Conservation (phyloP, 176 grass and related monocot genomes). For the Eragrostis nindensis region DNA sequence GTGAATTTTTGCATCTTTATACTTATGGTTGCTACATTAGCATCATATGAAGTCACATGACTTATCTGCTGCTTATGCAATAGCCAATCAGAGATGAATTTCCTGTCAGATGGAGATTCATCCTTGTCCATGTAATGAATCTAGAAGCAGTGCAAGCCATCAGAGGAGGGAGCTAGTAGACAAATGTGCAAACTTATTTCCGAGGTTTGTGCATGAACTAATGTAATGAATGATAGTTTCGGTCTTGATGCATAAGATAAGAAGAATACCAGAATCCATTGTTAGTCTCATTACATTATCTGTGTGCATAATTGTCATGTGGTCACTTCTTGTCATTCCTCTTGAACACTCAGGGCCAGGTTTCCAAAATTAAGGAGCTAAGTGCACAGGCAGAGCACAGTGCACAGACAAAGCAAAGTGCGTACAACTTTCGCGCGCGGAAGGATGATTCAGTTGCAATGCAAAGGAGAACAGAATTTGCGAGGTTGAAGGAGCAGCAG, state of each 20-base stretch:
- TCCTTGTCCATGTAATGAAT: neutral
- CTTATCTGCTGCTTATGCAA: no score
- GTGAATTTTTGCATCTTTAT: conserved; percentile 11
- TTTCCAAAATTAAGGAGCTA: neutral
- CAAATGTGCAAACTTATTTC: conserved; percentile 13
- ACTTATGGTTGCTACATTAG: conserved; percentile 4
- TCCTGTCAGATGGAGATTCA: neutral
- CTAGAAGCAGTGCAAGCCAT: conserved; percentile 1
- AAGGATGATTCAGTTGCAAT: conserved; percentile 6
- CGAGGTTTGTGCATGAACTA: neutral
- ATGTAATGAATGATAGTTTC: neutral
- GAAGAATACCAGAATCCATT: neutral
- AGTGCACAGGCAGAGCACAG: no score
- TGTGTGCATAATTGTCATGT: neutral
- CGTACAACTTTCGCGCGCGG: neutral
- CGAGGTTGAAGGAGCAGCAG: neutral
- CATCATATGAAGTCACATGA: conserved; percentile 4
- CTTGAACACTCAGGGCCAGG: neutral
- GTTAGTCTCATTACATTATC: neutral
- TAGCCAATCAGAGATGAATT: neutral
- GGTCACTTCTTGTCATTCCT: neutral
- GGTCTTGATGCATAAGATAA: neutral
- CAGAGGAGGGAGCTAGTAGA: neutral
- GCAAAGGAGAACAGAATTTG: neutral
- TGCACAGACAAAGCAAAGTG: neutral